These are phyloP conservation scores for Colletotrichum lentis DNA, from an alignment of 2,329 filamentous ascomycete genomes.

Conservation along the genomic window DNA sequence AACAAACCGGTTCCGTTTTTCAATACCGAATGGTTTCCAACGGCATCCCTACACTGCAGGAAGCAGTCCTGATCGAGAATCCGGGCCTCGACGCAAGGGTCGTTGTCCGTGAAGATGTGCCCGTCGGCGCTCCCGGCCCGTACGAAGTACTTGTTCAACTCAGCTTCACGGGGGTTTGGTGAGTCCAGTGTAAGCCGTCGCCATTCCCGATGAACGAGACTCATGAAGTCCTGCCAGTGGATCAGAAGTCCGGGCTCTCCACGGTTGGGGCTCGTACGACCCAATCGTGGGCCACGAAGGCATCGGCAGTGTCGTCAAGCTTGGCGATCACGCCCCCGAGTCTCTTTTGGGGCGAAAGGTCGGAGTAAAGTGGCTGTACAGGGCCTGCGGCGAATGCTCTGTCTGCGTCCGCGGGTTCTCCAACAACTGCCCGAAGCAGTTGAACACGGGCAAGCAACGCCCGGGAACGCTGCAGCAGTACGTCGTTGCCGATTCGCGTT, in stretches of 20 bases:
- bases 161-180: conserved; percentile 21
- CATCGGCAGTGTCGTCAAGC: conserved; percentile 43
- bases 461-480: conserved; percentile 47
- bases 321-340: conserved; percentile 43
- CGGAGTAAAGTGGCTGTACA: conserved; percentile 56
- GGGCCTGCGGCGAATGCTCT: conserved; percentile 50
- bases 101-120: conserved; percentile 10
- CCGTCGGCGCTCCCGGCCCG: conserved; percentile 22
- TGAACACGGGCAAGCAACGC: conserved; percentile 52
- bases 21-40: neutral
- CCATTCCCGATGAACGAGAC: too few species aligned
- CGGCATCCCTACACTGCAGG: conserved; percentile 7
- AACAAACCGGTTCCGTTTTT: neutral
- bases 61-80: conserved; percentile 25
- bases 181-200: neutral
- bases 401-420: conserved; percentile 47
- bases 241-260: conserved; percentile 45
- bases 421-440: conserved; percentile 53
- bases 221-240: conserved; percentile 38
- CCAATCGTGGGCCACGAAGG: conserved; percentile 46
- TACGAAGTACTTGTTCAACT: conserved; percentile 24
- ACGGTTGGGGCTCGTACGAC: conserved; percentile 44
- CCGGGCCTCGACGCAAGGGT: conserved; percentile 21
- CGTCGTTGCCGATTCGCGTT: conserved; percentile 43
- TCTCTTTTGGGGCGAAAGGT: conserved; percentile 48